A percentile compares a stretch with the other conserved stretches of the same genome.
phyloP scores from a whole-genome alignment of 495 filamentous ascomycete species.

The Lasiosphaeria ovina region DNA sequence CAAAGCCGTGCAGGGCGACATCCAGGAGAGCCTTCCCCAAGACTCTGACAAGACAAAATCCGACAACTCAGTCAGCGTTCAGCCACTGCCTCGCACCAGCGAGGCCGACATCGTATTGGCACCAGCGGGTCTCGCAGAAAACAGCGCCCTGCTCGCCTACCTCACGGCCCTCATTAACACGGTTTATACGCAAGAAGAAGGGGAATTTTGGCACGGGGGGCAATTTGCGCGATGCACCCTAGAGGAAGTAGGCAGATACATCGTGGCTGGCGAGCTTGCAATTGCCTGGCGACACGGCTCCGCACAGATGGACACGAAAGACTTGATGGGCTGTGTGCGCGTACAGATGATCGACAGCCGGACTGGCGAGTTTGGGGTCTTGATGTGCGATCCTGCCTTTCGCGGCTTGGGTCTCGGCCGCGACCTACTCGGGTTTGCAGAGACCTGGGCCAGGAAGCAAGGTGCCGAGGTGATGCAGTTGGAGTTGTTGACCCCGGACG shows the following conservation, averaged over 20 bases:
- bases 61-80: too few relatives aligned
- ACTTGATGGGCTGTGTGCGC: constrained; percentile 5
- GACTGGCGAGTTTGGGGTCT: constrained; percentile 3
- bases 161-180: constrained; percentile 11
- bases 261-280: constrained; percentile 5
- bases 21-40: not conserved
- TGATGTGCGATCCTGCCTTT: constrained; percentile 2
- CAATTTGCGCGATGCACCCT: not conserved
- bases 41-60: not conserved
- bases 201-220: constrained; percentile 7
- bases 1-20: too few relatives aligned
- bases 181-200: constrained; percentile 7
- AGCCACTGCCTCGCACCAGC: too few relatives aligned
- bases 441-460: constrained; percentile 2
- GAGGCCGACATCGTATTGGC: constrained; percentile 5
- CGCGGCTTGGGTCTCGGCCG: constrained; percentile 4
- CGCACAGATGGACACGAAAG: not conserved
- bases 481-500: constrained; percentile 3
- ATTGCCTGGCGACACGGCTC: not conserved
- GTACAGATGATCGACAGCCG: not conserved
- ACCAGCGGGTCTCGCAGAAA: not conserved
- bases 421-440: constrained; percentile 6
- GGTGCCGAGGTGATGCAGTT: constrained; percentile 11
- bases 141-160: not conserved
- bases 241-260: constrained; percentile 3